Conservation (phyloP, 257 asterid genomes). For the Voacanga thouarsii region DNA sequence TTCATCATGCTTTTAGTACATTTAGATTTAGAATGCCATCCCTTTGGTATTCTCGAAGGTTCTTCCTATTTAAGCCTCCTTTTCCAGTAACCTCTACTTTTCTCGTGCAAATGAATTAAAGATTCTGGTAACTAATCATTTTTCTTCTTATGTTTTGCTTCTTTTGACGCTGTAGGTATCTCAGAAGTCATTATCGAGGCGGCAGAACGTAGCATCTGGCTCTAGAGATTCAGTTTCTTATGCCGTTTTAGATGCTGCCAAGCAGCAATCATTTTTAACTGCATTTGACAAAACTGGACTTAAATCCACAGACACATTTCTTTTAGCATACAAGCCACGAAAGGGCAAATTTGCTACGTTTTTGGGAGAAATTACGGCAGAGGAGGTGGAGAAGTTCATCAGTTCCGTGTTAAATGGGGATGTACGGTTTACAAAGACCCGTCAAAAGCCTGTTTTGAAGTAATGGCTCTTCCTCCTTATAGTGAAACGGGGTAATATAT, state of each 20-base stretch:
- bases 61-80: background rate
- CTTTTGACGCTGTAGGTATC: conserved; percentile 47
- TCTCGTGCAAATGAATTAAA: background rate
- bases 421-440: conserved; percentile 56
- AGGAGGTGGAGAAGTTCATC: conserved; percentile 62
- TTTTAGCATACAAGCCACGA: conserved; percentile 81
- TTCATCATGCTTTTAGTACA: no score
- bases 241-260: conserved; percentile 68
- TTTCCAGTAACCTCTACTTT: background rate
- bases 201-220: conserved; percentile 36
- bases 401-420: conserved; percentile 75
- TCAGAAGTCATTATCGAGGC: conserved; percentile 68
- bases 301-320: conserved; percentile 52
- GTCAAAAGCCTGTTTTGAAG: conserved; percentile 52
- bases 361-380: conserved; percentile 50
- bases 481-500: background rate
- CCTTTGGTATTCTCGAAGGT: background rate
- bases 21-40: background rate
- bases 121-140: background rate
- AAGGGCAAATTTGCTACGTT: conserved; percentile 61
- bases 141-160: background rate
- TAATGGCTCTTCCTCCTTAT: conserved; percentile 3
- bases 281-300: conserved; percentile 67
- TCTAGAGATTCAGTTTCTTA: conserved; percentile 59
- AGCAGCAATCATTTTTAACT: conserved; percentile 61